Evolutionary conservation across 495 filamentous ascomycete genomes (phyloP).

Genomic region (Letharia columbiana): DNA sequence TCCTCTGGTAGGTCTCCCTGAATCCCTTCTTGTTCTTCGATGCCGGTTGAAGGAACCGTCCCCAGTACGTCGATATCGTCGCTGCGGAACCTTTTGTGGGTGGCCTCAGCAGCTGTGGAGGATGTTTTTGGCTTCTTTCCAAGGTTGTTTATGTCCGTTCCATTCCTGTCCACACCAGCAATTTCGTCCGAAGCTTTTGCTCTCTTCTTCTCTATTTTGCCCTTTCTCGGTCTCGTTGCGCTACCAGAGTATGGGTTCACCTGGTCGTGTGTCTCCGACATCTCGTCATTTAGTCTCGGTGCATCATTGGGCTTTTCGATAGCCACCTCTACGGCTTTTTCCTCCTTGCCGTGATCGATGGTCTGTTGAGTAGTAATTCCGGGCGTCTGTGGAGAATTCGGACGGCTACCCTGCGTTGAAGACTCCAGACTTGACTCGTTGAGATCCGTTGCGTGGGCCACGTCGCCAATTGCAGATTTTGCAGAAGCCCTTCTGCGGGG

Average conservation of each 20-base stretch:
- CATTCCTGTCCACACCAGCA: background rate
- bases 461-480: background rate
- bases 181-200: background rate
- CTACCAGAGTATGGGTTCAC: background rate
- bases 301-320: background rate
- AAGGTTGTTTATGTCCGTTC: background rate
- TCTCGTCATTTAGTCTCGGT: too few species aligned
- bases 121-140: background rate
- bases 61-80: slow-evolving; percentile 9
- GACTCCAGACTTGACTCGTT: background rate
- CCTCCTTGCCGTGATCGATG: background rate
- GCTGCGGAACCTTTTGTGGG: slow-evolving; percentile 11
- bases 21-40: background rate
- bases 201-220: background rate
- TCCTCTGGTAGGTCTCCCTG: background rate
- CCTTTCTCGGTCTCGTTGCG: background rate
- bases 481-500: background rate
- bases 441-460: background rate
- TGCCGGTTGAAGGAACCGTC: slow-evolving; percentile 7
- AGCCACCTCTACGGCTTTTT: background rate
- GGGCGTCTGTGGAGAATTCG: background rate
- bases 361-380: background rate
- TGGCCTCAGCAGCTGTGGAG: background rate
- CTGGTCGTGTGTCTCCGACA: background rate
- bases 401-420: background rate